Evolutionary conservation across 768 basidiomycete species (phyloP).

Genomic region (Zangia roseola): DNA sequence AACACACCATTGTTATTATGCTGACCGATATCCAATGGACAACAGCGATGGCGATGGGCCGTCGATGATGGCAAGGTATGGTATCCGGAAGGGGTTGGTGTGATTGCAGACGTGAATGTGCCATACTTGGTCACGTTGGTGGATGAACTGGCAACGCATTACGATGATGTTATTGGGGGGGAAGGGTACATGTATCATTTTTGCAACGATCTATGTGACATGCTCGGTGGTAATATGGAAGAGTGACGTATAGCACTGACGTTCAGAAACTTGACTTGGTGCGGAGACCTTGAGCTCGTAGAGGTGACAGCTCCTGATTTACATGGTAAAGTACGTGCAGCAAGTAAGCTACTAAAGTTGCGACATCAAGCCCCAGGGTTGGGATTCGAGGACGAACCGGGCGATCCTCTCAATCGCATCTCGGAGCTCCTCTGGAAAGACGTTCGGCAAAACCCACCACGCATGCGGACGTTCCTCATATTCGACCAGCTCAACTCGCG

Average conservation of each 20-base stretch:
- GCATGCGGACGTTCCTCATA: constrained; percentile 12
- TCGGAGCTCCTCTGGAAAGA: constrained; percentile 6
- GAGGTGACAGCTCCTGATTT: no score
- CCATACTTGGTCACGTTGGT: constrained; percentile 42
- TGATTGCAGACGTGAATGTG: constrained; percentile 36
- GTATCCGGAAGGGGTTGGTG: constrained; percentile 43
- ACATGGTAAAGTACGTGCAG: no score
- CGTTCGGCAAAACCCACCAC: constrained; percentile 9
- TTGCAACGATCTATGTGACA: constrained; percentile 18
- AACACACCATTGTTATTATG: background rate
- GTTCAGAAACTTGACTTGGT: no score
- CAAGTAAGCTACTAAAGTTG: no score
- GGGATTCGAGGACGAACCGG: background rate
- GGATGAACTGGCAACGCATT: constrained; percentile 35
- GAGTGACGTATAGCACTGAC: background rate
- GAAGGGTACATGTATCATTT: constrained; percentile 28
- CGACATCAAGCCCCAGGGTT: no score
- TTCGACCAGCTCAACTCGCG: constrained; percentile 13
- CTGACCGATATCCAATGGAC: background rate
- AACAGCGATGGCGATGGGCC: constrained; percentile 75
- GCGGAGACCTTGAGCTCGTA: no score
- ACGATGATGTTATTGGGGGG: constrained; percentile 23
- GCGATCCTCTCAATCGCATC: background rate
- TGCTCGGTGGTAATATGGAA: background rate
- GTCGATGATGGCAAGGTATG: constrained; percentile 50